Evolutionary conservation across 805 yeast species (phyloP).

Genomic region (Zygoascus flipseniorum): DNA sequence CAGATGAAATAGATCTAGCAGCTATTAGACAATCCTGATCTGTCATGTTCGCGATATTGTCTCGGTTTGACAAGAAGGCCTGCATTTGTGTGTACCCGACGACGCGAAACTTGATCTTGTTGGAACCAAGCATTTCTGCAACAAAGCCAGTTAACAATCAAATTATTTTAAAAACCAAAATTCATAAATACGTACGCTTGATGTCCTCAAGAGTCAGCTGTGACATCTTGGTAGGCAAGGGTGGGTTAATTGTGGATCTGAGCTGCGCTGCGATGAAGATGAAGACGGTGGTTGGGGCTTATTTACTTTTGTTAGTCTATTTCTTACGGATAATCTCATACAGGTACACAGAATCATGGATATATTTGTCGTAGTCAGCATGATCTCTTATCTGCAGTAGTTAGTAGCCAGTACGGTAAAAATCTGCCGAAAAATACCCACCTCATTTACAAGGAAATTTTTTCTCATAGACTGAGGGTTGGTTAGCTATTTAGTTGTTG

Average conservation of each 20-base stretch:
- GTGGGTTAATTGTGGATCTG: not conserved
- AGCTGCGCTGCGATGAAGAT: not conserved
- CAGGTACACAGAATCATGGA: slow-evolving; percentile 34
- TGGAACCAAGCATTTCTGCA: slow-evolving; percentile 3
- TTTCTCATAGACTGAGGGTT: slow-evolving; percentile 29
- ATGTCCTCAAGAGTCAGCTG: not conserved
- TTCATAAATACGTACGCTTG: not conserved
- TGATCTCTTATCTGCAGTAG: slow-evolving; percentile 21
- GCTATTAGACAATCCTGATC: not conserved
- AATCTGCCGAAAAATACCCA: slow-evolving; percentile 16
- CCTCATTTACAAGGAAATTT: slow-evolving; percentile 25
- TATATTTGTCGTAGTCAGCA: slow-evolving; percentile 28
- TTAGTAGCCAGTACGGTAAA: slow-evolving; percentile 2
- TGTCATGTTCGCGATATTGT: not conserved
- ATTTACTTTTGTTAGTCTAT: not conserved
- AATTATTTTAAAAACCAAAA: too few species aligned
- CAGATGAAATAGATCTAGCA: not conserved
- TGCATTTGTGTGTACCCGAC: slow-evolving; percentile 4
- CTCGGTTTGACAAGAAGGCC: slow-evolving; percentile 1
- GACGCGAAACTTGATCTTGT: not conserved
- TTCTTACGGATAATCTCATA: slow-evolving; percentile 22
- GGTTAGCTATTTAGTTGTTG: slow-evolving; percentile 28
- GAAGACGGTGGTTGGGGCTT: not conserved
- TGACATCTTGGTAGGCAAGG: not conserved
- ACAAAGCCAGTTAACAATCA: not conserved